Conservation (phyloP, 1,284 basidiomycete genomes). For the Wolfiporia cocos region DNA sequence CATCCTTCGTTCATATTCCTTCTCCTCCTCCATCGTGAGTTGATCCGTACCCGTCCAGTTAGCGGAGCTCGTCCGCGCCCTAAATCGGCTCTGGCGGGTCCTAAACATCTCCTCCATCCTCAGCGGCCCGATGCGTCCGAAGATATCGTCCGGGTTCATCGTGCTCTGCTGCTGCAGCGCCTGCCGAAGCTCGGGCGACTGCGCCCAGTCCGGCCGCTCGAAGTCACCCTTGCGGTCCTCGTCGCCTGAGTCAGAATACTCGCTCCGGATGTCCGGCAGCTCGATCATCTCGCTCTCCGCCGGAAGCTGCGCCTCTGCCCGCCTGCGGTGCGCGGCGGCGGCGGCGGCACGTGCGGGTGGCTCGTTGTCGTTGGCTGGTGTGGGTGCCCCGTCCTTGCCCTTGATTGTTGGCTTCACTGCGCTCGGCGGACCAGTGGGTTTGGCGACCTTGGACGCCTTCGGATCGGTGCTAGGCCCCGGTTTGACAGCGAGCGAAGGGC, state of each 20-base stretch:
- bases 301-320: conserved; percentile 49
- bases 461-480: conserved; percentile 8
- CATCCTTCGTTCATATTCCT: conserved; percentile 86
- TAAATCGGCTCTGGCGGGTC: conserved; percentile 70
- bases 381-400: conserved; percentile 41
- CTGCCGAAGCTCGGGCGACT: conserved; percentile 77
- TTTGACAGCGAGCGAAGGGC: conserved; percentile 4
- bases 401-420: conserved; percentile 27
- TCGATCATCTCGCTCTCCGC: conserved; percentile 79
- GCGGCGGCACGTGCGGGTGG: conserved; percentile 58
- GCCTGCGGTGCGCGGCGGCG: too few species aligned
- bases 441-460: conserved; percentile 16
- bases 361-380: conserved; percentile 33
- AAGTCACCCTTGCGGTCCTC: conserved; percentile 69
- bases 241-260: conserved; percentile 94
- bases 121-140: conserved; percentile 79
- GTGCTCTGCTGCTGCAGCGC: conserved; percentile 76
- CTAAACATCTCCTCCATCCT: conserved; percentile 85
- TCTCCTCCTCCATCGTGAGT: conserved; percentile 77
- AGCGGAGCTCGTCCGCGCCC: conserved; percentile 85
- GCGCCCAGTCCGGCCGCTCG: conserved; percentile 82
- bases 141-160: conserved; percentile 89
- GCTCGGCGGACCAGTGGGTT: conserved; percentile 14
- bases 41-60: conserved; percentile 89
- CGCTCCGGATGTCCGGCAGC: conserved; percentile 89